Evolutionary conservation across 2,329 filamentous ascomycete species (phyloP), one percentile per base, ranked within the genome.

Genomic region (Fusarium sterilihyphosum): DNA sequence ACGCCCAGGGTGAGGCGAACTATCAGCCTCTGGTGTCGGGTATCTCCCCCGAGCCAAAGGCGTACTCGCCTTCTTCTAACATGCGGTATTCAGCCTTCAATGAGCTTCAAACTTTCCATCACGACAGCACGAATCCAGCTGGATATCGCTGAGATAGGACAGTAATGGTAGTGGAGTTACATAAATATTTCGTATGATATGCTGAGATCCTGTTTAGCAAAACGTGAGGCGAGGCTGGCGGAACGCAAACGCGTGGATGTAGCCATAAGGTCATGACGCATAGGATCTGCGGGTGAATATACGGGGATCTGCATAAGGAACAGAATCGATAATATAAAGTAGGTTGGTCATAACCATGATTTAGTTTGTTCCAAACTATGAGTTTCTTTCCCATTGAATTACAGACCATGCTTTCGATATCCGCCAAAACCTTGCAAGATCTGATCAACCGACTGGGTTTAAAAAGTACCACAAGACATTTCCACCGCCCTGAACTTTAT

Each of bases 291-390:
- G 2, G 31, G 22, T 8, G 8, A 35, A 16, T 35, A 20, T 16
- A 52, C 9, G 12, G 3, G 6, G 9, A 16, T 8, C 31, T 8
- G n/a, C 17, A 24, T 11, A 5, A 35, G 12, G 13, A 35, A 20
- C 2, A 35, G n/a, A 35, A 35, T 13, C 6, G 12, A 20, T 2
- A 1, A 20, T 1, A 11, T 4, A 1, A 24, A 3, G 8, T 11
- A 24, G 3, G 8, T 8, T 20, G 4, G 11, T 24, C 3, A 3
- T 14, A 24, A 20, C 6, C 1, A 11, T 52, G 17, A 20, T 24
- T 24, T 8, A 4, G 12, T 14, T 52, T 20, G 12, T 6, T 20
- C n/a, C 8, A 20, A 20, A 6, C 9, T 8, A 16, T 52, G 8
- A 14, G 17, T 11, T 17, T 24, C 17, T 11, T 35, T 14, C 6